Evolutionary conservation across 2,329 filamentous ascomycete genomes (phyloP).

Genomic region (Albophoma yamanashiensis): DNA sequence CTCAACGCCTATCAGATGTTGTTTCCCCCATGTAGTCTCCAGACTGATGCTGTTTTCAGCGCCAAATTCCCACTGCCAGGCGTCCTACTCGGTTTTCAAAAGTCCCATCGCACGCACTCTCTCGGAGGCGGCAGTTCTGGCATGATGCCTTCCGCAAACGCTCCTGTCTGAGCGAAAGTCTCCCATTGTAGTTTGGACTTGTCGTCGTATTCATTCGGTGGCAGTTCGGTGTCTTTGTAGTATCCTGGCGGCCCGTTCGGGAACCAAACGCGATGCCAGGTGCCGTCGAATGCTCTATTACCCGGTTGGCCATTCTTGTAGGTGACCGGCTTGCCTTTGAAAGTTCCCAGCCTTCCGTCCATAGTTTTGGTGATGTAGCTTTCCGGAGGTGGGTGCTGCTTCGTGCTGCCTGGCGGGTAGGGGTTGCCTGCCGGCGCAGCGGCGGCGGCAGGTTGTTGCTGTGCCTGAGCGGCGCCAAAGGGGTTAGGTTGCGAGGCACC

Average conservation of each 20-base stretch:
- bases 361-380: conserved; percentile 31
- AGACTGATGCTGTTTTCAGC: not conserved
- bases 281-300: conserved; percentile 39
- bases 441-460: conserved; percentile 6
- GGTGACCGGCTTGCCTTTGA: conserved; percentile 52
- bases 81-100: conserved; percentile 31
- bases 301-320: conserved; percentile 44
- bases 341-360: conserved; percentile 39
- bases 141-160: conserved; percentile 60
- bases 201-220: conserved; percentile 45
- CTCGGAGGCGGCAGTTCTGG: conserved; percentile 68
- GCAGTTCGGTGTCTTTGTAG: conserved; percentile 52
- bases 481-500: conserved; percentile 11
- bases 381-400: conserved; percentile 31
- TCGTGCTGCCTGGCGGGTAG: conserved; percentile 32
- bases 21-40: not conserved
- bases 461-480: conserved; percentile 10
- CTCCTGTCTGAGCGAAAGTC: conserved; percentile 51
- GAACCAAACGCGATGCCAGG: conserved; percentile 59
- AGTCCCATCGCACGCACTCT: conserved; percentile 66
- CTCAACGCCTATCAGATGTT: conserved; percentile 4
- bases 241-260: conserved; percentile 57
- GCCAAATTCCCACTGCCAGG: not conserved
- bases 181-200: conserved; percentile 53
- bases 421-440: conserved; percentile 16